phyloP scores from a whole-genome alignment of 805 yeast genomes.

The Nadsonia fulvescens region DNA sequence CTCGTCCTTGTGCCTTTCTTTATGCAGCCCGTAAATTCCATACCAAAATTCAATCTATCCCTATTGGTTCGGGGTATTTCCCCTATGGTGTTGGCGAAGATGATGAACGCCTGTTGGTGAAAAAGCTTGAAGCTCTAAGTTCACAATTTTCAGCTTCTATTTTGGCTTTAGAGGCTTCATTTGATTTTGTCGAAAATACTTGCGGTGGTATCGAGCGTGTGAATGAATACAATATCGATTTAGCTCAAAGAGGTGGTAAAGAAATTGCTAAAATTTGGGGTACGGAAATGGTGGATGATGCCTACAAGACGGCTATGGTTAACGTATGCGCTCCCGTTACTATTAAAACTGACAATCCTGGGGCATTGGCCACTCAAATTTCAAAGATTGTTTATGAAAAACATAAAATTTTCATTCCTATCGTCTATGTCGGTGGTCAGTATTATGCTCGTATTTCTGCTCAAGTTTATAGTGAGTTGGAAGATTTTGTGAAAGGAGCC shows the following conservation, averaged over 20 bases:
- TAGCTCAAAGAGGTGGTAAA: slow-evolving; percentile 29
- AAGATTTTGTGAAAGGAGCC: slow-evolving; percentile 33
- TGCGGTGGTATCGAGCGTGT: slow-evolving; percentile 48
- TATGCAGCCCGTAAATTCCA: slow-evolving; percentile 40
- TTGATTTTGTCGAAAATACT: slow-evolving; percentile 30
- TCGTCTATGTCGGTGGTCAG: slow-evolving; percentile 23
- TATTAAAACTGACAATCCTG: slow-evolving; percentile 7
- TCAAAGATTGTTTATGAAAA: slow-evolving; percentile 11
- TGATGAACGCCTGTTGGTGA: slow-evolving; percentile 17
- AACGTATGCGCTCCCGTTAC: slow-evolving; percentile 23
- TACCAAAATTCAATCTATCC: slow-evolving; percentile 32
- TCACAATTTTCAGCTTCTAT: slow-evolving; percentile 30
- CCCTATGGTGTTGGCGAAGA: slow-evolving; percentile 6
- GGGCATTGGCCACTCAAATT: slow-evolving; percentile 2
- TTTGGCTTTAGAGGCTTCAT: slow-evolving; percentile 28
- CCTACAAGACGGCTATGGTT: slow-evolving; percentile 27
- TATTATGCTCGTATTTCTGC: slow-evolving; percentile 37
- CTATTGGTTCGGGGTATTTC: slow-evolving; percentile 33
- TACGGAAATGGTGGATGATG: slow-evolving; percentile 21
- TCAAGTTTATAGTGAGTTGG: slow-evolving; percentile 38
- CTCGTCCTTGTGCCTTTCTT: slow-evolving; percentile 39
- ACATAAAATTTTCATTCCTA: slow-evolving; percentile 31
- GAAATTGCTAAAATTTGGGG: slow-evolving; percentile 25
- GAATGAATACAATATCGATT: slow-evolving; percentile 25
- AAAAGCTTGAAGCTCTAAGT: slow-evolving; percentile 34